A percentile compares a stretch with the other conserved stretches of the same genome.
Evolutionary conservation across 1,284 basidiomycete species (phyloP).

Genomic region (Flammula alnicola): DNA sequence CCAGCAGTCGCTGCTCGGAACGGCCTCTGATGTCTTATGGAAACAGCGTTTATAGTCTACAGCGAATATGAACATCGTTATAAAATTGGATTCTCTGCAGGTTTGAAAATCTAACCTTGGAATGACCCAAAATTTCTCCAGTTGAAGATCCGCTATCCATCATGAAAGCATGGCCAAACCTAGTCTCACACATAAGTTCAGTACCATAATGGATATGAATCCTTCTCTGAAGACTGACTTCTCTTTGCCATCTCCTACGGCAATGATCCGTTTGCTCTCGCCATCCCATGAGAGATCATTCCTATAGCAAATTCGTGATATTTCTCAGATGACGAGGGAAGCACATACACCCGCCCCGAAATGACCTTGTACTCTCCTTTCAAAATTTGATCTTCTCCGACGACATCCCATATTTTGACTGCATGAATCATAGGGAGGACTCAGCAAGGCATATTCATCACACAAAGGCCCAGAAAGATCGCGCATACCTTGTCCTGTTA

Average conservation of each 20-base stretch:
- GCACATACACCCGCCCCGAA: constrained; percentile 79
- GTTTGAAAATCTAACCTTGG: constrained; percentile 73
- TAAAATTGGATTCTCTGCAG: no score
- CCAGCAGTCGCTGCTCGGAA: constrained; percentile 89
- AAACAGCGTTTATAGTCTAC: constrained; percentile 86
- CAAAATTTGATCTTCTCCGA: constrained; percentile 84
- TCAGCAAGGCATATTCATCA: neutral
- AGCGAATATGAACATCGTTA: neutral
- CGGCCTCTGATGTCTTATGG: constrained; percentile 89
- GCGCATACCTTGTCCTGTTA: constrained; percentile 71
- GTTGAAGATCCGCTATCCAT: constrained; percentile 87
- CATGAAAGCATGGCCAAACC: constrained; percentile 88
- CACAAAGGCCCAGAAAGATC: neutral
- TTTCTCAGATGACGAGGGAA: neutral
- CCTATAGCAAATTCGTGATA: constrained; percentile 38
- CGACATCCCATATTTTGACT: constrained; percentile 94
- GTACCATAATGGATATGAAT: neutral
- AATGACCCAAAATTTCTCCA: constrained; percentile 94
- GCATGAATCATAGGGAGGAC: neutral
- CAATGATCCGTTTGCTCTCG: constrained; percentile 95
- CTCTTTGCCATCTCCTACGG: constrained; percentile 94
- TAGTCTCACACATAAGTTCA: constrained; percentile 34
- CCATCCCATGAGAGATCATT: constrained; percentile 97
- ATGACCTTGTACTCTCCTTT: constrained; percentile 89
- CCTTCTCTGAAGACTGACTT: constrained; percentile 53